phyloP scores from a whole-genome alignment of 2,329 filamentous ascomycete species.

The Magnaporthales sp. region DNA sequence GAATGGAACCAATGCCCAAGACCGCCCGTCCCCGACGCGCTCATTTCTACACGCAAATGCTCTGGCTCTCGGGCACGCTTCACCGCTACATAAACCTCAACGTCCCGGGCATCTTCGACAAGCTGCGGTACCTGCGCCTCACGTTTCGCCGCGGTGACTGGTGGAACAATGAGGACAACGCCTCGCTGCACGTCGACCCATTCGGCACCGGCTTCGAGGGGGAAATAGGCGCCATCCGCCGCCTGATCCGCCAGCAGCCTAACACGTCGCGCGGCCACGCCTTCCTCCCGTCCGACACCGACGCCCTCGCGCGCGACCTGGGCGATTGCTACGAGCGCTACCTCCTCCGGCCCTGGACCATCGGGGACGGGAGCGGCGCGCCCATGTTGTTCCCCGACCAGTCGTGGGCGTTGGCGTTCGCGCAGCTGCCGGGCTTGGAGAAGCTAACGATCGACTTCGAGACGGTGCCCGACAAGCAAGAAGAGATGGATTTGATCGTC shows the following conservation, averaged over 20 bases:
- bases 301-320: not conserved
- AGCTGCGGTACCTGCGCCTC: slow-evolving; percentile 5
- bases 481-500: slow-evolving; percentile 6
- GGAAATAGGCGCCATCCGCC: not conserved
- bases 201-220: not conserved
- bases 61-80: not conserved
- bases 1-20: not conserved
- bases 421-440: slow-evolving; percentile 6
- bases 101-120: not conserved
- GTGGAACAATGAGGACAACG: slow-evolving; percentile 5
- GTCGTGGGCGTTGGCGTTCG: not conserved
- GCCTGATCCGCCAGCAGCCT: not conserved
- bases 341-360: no score
- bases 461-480: slow-evolving; percentile 4
- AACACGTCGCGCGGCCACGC: not conserved
- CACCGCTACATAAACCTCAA: not conserved
- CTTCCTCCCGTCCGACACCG: not conserved
- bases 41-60: not conserved
- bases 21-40: not conserved
- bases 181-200: not conserved
- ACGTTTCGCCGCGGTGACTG: slow-evolving; percentile 8
- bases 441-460: slow-evolving; percentile 8
- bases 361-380: not conserved
- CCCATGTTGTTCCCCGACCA: not conserved
- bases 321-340: not conserved